Conservation (phyloP, 208 protist species). For the Tritrichomonas musculus region DNA sequence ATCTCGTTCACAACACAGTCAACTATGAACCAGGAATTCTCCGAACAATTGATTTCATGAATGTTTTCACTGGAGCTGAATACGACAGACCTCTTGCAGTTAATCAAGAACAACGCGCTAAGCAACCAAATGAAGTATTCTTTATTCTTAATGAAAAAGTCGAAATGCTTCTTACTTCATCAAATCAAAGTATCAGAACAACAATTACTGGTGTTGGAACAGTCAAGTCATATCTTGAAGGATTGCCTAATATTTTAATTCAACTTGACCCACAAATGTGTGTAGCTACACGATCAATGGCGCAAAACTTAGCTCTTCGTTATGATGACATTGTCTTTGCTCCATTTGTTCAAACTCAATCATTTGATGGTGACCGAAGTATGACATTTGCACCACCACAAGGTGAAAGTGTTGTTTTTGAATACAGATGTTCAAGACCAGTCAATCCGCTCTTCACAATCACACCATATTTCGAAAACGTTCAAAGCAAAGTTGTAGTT, state of each 20-base stretch:
- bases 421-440: not conserved
- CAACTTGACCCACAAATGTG: not conserved
- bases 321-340: slow-evolving; percentile 26
- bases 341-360: not conserved
- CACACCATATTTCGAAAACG: slow-evolving; percentile 2
- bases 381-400: not conserved
- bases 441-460: not conserved
- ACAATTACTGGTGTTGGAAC: not conserved
- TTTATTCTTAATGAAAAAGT: not conserved
- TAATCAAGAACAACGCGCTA: not conserved
- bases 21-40: not conserved
- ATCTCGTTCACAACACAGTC: slow-evolving; percentile 26
- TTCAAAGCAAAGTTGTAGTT: not conserved
- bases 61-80: not conserved
- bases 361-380: not conserved
- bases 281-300: not conserved
- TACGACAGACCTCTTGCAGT: not conserved
- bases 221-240: slow-evolving; percentile 7
- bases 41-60: not conserved
- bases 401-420: not conserved
- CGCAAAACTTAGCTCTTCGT: not conserved
- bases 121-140: not conserved
- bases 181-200: not conserved
- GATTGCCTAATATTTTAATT: not conserved
- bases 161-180: not conserved